phyloP scores from a whole-genome alignment of 2,329 filamentous ascomycete genomes.

The Cadophora sp. region DNA sequence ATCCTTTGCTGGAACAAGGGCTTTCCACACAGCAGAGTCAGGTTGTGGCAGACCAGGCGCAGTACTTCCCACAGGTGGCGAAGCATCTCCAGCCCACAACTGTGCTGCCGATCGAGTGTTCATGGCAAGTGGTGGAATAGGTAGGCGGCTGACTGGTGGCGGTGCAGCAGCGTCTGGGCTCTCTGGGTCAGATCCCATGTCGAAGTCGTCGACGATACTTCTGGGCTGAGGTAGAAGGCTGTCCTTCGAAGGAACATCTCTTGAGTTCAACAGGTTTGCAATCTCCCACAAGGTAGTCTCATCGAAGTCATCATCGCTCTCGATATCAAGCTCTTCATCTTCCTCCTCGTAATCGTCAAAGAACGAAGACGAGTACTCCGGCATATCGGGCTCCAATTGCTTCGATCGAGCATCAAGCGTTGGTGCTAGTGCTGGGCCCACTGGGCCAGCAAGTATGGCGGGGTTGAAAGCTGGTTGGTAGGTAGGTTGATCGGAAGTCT shows the following conservation, averaged over 20 bases:
- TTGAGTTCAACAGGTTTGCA: constrained; percentile 61
- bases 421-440: constrained; percentile 34
- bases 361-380: constrained; percentile 52
- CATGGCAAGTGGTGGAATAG: constrained; percentile 35
- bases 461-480: constrained; percentile 49
- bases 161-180: constrained; percentile 18
- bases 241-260: constrained; percentile 57
- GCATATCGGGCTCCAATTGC: constrained; percentile 35
- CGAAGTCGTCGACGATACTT: constrained; percentile 34
- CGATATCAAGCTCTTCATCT: constrained; percentile 43
- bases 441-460: constrained; percentile 29
- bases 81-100: constrained; percentile 30
- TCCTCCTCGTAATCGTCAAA: constrained; percentile 66
- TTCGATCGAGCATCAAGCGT: constrained; percentile 37
- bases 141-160: constrained; percentile 25
- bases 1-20: constrained; percentile 30
- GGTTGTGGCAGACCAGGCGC: constrained; percentile 36
- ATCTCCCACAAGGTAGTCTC: constrained; percentile 70
- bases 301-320: constrained; percentile 53
- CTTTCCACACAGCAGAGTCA: constrained; percentile 32
- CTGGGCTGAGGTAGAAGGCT: constrained; percentile 52
- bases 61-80: background rate
- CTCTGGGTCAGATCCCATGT: constrained; percentile 33
- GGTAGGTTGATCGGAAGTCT: constrained; percentile 61
- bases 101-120: constrained; percentile 7